Percentiles rank a stretch among this genome's conserved stretches.
Evolutionary conservation across 768 basidiomycete genomes (phyloP).

Genomic region (Tulasnella sp.): DNA sequence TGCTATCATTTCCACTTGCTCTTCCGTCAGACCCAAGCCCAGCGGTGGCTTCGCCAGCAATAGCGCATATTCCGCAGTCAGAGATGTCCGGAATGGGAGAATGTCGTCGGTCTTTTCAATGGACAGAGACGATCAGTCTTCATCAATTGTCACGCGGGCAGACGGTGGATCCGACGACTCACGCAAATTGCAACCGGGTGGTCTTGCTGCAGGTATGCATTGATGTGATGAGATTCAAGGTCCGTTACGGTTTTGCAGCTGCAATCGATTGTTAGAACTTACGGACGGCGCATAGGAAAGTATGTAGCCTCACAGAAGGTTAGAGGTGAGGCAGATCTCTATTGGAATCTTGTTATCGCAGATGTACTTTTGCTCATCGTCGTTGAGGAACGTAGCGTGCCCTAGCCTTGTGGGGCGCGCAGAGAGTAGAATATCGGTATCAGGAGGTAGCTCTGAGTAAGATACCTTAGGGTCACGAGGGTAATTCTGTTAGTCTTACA

Average conservation of each 20-base stretch:
- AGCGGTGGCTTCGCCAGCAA: constrained; percentile 66
- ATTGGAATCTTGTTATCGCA: constrained; percentile 55
- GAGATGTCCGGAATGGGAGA: constrained; percentile 69
- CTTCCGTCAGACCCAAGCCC: constrained; percentile 63
- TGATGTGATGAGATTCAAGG: constrained; percentile 69
- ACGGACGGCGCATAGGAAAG: too few species aligned
- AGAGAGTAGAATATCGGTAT: constrained; percentile 58
- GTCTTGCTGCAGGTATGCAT: constrained; percentile 54
- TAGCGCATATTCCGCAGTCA: constrained; percentile 74
- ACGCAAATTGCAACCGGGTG: constrained; percentile 79
- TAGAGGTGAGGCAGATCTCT: constrained; percentile 79
- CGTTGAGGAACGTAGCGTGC: constrained; percentile 74
- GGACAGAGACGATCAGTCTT: neutral
- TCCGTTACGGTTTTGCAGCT: constrained; percentile 66
- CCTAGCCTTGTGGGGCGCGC: constrained; percentile 66
- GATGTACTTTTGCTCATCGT: constrained; percentile 55
- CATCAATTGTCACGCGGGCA: constrained; percentile 13
- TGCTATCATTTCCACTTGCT: constrained; percentile 54
- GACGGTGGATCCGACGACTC: constrained; percentile 34
- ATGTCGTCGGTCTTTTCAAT: constrained; percentile 73
- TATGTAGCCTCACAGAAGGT: constrained; percentile 53
- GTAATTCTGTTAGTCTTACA: neutral
- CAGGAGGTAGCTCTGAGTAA: constrained; percentile 43
- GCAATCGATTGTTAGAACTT: neutral
- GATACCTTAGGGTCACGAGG: neutral